Conservation (phyloP, 805 yeast genomes). For the Yarrowia keelungensis region DNA sequence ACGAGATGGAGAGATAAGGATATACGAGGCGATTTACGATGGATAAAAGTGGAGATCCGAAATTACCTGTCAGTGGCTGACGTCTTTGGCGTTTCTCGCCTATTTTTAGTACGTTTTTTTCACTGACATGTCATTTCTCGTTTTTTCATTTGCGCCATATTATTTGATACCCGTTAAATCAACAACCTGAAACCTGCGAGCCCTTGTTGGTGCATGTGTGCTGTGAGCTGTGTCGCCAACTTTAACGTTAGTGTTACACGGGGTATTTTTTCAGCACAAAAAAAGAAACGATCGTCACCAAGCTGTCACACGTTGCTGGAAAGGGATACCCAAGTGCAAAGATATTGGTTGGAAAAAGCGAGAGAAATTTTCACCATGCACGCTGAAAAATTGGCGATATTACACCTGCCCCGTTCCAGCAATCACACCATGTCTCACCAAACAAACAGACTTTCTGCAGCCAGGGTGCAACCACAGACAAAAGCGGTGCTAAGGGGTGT, state of each 20-base stretch:
- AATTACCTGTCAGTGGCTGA: too few species aligned
- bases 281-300: too few species aligned
- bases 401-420: neutral
- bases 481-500: neutral
- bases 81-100: too few species aligned
- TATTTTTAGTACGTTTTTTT: too few species aligned
- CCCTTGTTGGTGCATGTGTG: neutral
- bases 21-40: constrained; percentile 1
- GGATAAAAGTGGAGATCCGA: too few species aligned
- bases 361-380: too few species aligned
- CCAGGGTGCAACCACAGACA: neutral
- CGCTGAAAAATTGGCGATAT: too few species aligned
- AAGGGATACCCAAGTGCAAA: neutral
- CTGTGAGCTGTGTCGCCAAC: constrained; percentile 5
- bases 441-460: constrained; percentile 3
- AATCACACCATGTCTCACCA: constrained; percentile 2
- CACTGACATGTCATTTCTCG: too few species aligned
- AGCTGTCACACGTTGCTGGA: neutral
- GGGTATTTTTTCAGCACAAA: neutral
- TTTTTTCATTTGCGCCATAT: neutral
- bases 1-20: neutral
- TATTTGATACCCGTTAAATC: neutral
- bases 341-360: too few species aligned
- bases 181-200: constrained; percentile 23
- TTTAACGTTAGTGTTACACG: constrained; percentile 14